These are phyloP conservation scores for Schoenoplectus triqueter DNA, from an alignment of 202 grass and related monocot genomes.

Conservation along the genomic window DNA sequence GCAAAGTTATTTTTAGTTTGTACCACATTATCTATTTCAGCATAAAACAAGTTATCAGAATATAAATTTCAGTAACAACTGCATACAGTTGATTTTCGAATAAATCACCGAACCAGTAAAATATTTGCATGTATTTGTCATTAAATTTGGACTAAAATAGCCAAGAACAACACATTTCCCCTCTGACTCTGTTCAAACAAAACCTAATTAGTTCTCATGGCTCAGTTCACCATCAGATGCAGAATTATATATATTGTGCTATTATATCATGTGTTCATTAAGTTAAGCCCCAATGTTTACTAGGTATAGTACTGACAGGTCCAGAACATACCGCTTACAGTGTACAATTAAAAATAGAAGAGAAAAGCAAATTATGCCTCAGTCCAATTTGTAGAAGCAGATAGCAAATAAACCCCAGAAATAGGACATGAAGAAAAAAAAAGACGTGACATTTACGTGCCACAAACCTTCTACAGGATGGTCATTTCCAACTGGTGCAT, in stretches of 20 bases:
- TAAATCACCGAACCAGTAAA: background rate
- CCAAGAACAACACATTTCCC: background rate
- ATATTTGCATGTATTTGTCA: background rate
- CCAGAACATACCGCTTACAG: background rate
- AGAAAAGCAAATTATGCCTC: background rate
- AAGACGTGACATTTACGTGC: background rate
- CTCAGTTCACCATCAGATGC: background rate
- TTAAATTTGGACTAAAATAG: background rate
- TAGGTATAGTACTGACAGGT: background rate
- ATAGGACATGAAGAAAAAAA: background rate
- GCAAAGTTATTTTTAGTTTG: background rate
- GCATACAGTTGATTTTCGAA: background rate
- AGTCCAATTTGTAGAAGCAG: background rate
- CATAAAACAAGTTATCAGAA: background rate
- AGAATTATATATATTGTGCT: background rate
- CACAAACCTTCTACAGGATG: constrained; percentile 61
- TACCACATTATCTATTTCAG: background rate
- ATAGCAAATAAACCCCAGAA: background rate
- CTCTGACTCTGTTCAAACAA: background rate
- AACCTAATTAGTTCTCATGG: too few relatives aligned
- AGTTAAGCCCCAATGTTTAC: background rate
- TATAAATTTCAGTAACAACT: background rate
- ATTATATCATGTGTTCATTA: background rate
- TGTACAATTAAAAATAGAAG: background rate
- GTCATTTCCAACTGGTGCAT: constrained; percentile 43